Evolutionary conservation across 2,329 filamentous ascomycete species (phyloP), one percentile per base, ranked within the genome.

Genomic region (Exophiala aquamarina): DNA sequence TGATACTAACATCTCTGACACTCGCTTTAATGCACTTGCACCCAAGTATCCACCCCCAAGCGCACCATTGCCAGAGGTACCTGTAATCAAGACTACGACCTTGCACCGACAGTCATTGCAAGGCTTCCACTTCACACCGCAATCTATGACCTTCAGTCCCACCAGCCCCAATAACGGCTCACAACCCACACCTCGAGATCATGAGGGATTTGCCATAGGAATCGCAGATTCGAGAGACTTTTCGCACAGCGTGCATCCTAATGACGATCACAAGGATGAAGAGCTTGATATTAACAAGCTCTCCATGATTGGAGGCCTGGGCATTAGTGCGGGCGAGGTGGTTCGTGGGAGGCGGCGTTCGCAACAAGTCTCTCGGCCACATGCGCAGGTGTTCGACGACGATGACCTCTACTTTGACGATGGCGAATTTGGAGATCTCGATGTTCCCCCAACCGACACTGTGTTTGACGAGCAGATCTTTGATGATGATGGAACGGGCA

Each of bases 371-470:
- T 41, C 39, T 11, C 48, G 46, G 29, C 39, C 45, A 3, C 43
- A 52, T 9, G 51, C 46, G 13, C 49, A 57, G 28, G 46, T 53
- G 4, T 59, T 57, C 37, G 50, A 58, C 26, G 56, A 70, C 20
- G 70, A 72, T 39, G 70, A 74, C 47, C 50, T 74, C 20, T 74
- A 74, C 42, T 74, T 71, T 50, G 71, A 74, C 42, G 71, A 74
- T 56, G 71, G 71, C 18, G 54, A 60, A 37, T 57, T 62, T 49
- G 58, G 41, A 26, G 32, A 51, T 28, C 29, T 49, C 13, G 40
- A 50, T 13, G 17, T 44, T 9, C 37, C 44, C 15, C 53, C 58
- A 17, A 58, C 60, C 8, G 61, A 59, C n/a, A 61, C 61, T 21
- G 55, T 52, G 1, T 74, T 75, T 53, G 72, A 75, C 47, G 72